Evolutionary conservation across 2,329 filamentous ascomycete species (phyloP).

Genomic region (Sclerotinia glacialis): DNA sequence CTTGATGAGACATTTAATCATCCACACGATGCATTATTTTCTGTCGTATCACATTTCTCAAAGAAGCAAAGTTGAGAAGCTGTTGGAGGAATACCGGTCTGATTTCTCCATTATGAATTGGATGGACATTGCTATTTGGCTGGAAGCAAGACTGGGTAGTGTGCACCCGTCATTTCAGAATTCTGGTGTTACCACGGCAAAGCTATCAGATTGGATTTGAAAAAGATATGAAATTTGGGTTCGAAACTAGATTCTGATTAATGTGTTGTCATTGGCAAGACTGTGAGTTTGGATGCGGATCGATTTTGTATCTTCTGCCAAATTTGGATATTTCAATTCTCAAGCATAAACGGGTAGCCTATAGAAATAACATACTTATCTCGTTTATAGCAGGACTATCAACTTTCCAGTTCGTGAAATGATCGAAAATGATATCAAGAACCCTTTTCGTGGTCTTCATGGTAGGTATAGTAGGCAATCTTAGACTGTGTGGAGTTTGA

Average conservation of each 20-base stretch:
- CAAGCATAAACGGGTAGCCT: no score
- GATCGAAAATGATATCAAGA: background rate
- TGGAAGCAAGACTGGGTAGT: background rate
- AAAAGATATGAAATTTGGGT: background rate
- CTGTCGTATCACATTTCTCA: background rate
- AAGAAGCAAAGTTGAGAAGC: background rate
- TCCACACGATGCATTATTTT: conserved; percentile 2
- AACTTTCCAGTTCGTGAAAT: background rate
- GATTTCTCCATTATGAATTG: conserved; percentile 8
- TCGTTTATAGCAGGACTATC: background rate
- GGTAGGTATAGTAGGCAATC: background rate
- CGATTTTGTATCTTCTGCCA: no score
- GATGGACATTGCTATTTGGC: conserved; percentile 1
- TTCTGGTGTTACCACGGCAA: background rate
- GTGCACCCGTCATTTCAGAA: background rate
- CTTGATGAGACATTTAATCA: background rate
- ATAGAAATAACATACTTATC: background rate
- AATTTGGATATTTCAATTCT: no score
- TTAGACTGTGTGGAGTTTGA: no score
- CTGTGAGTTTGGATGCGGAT: no score
- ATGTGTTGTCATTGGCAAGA: no score
- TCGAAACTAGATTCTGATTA: no score
- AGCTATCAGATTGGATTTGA: background rate
- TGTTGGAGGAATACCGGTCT: background rate
- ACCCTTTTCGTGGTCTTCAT: background rate